Evolutionary conservation across 139 green algal genomes (phyloP).

Genomic region (Ettlia oleoabundans): DNA sequence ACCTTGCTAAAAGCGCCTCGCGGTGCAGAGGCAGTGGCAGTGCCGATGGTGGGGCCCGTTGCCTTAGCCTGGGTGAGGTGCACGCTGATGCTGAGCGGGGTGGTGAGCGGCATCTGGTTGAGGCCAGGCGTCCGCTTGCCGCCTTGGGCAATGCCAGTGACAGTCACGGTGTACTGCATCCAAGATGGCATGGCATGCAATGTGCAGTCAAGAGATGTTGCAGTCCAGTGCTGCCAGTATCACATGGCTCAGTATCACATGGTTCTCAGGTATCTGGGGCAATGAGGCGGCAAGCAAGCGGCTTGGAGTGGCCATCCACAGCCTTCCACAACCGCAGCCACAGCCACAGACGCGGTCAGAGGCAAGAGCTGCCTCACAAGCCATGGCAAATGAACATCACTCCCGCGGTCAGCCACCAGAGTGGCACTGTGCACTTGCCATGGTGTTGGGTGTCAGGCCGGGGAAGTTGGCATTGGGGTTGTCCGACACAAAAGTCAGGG

Average conservation of each 20-base stretch:
- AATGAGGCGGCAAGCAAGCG: no score
- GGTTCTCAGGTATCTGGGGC: no score
- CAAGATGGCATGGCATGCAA: neutral
- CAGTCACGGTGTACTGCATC: neutral
- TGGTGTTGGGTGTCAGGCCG: conserved; percentile 1
- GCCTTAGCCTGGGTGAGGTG: neutral
- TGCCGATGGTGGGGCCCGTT: neutral
- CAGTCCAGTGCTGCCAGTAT: no score
- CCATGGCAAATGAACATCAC: no score
- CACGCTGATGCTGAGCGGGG: neutral
- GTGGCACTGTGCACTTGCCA: neutral
- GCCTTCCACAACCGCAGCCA: no score
- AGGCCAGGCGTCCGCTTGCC: neutral
- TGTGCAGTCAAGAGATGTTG: neutral
- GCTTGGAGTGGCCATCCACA: no score
- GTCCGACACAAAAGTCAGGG: neutral
- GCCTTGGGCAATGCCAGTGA: neutral
- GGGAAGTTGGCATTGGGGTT: neutral
- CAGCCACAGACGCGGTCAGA: no score
- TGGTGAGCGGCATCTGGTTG: neutral
- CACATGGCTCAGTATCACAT: no score
- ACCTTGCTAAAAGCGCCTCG: neutral
- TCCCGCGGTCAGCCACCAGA: neutral
- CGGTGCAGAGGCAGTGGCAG: neutral
- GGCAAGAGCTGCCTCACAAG: neutral